Evolutionary conservation across 2,329 filamentous ascomycete genomes (phyloP), one percentile per base, ranked within the genome.

Genomic region (Clonostachys solani): DNA sequence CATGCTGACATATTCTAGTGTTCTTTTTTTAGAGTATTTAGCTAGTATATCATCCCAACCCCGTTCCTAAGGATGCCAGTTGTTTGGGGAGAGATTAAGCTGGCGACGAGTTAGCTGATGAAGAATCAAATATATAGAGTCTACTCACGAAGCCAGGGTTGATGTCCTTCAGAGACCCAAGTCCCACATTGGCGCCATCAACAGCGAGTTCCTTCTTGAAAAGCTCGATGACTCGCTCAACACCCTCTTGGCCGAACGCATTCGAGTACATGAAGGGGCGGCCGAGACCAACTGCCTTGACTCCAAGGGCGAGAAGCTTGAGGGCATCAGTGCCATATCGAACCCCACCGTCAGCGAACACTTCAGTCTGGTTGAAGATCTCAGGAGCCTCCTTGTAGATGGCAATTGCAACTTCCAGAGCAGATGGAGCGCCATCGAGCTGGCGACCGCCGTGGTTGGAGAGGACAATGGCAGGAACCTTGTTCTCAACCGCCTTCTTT

Each of bases 201-300:
- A 61, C 56, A 47, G 57, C 53, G 42, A 77, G 55, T 60, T 76
- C 73, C 48, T 66, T 60, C 61, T 70, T 72, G 53, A 77, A 58
- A 13, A 77, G 64, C 18, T 52, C 15, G 42, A 62, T 50, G 12
- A 56, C 64, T 56, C 62, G 65, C 52, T 61, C 54, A 1, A 77
- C 72, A 40, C 73, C 73, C 12, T 66, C 63, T 41, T 62, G 57
- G 8, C 73, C 73, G 50, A 69, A 80, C 42, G 75, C 58, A 59
- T 79, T 80, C 50, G 73, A 62, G 55, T 68, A 80, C 74, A 79
- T 77, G 51, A 74, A 71, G 10, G 74, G 69, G 1, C 77, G 60
- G 15, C 75, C 77, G 1, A 81, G 51, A 15, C 76, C 65, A 7
- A 73, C 69, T 12, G 67, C 68, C 52, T 63, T 65, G 47, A 71